These are phyloP conservation scores for Globisporangium recalcitrans DNA, from an alignment of 352 stramenopile genomes.

Conservation along the genomic window DNA sequence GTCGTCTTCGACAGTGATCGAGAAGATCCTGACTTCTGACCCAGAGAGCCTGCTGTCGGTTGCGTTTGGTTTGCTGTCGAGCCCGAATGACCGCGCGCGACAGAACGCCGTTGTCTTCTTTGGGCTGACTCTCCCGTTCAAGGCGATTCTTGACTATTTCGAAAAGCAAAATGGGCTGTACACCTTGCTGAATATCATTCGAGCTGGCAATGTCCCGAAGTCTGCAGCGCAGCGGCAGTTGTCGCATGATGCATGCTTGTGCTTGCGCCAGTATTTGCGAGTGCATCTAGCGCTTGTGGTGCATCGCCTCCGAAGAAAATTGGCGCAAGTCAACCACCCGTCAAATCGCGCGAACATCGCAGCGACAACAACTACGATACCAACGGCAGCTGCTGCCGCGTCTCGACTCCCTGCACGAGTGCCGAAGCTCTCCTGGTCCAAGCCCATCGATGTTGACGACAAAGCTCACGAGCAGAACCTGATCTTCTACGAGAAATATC, in stretches of 20 bases:
- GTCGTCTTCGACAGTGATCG: constrained; percentile 72
- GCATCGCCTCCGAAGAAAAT: constrained; percentile 55
- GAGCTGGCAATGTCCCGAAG: constrained; percentile 70
- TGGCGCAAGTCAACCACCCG: constrained; percentile 55
- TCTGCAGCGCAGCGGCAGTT: constrained; percentile 72
- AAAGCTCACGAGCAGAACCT: constrained; percentile 82
- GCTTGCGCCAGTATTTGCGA: constrained; percentile 77
- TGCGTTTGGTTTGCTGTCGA: constrained; percentile 62
- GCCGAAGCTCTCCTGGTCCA: constrained; percentile 67
- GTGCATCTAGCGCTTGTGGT: constrained; percentile 75
- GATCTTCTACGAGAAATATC: constrained; percentile 81
- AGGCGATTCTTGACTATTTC: constrained; percentile 79
- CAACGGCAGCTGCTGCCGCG: constrained; percentile 46
- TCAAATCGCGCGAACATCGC: constrained; percentile 30
- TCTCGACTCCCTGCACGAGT: constrained; percentile 62
- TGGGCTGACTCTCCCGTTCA: constrained; percentile 72
- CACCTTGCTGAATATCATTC: constrained; percentile 81
- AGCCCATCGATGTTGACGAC: constrained; percentile 80
- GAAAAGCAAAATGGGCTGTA: constrained; percentile 83
- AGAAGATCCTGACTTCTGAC: constrained; percentile 59
- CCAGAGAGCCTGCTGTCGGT: constrained; percentile 53
- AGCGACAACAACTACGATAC: constrained; percentile 29
- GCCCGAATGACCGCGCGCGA: constrained; percentile 69
- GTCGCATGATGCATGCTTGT: constrained; percentile 79
- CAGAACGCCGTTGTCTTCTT: constrained; percentile 86